These are phyloP conservation scores for Tylopilus subfusipes DNA, from an alignment of 768 basidiomycete genomes.

Conservation along the genomic window DNA sequence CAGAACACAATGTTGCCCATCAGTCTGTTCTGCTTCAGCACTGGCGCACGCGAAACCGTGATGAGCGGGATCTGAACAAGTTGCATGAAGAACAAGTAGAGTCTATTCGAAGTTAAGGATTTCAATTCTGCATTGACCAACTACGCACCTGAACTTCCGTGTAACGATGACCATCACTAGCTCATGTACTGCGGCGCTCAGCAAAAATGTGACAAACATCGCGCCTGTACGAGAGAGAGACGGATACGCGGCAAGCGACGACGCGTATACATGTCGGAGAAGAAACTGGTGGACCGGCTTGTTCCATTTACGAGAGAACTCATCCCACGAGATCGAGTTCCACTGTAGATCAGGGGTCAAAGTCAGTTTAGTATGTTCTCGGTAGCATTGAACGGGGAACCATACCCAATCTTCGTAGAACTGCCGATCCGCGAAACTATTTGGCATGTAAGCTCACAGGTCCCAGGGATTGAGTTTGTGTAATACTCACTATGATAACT, in stretches of 20 bases:
- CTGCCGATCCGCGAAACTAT: conserved; percentile 91
- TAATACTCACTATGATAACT: conserved; percentile 74
- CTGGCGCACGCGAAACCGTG: conserved; percentile 68
- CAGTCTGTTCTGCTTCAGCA: conserved; percentile 76
- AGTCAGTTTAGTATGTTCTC: neutral
- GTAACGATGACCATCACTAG: conserved; percentile 96
- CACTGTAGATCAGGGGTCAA: conserved; percentile 46
- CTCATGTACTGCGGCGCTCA: conserved; percentile 89
- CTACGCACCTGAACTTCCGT: conserved; percentile 75
- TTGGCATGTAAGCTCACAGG: conserved; percentile 1
- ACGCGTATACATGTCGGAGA: conserved; percentile 91
- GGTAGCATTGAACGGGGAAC: neutral
- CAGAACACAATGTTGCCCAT: conserved; percentile 89
- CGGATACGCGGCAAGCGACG: conserved; percentile 69
- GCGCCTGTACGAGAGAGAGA: conserved; percentile 74
- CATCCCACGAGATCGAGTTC: conserved; percentile 97
- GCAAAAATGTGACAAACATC: conserved; percentile 87
- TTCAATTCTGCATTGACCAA: neutral
- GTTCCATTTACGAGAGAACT: conserved; percentile 98
- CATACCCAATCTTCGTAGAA: conserved; percentile 96
- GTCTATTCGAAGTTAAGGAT: conserved; percentile 37
- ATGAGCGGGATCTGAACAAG: conserved; percentile 93
- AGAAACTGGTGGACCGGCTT: conserved; percentile 94
- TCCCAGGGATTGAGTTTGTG: neutral
- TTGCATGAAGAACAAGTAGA: conserved; percentile 83